Base-by-base conservation (phyloP, 495 filamentous ascomycete species). In the Hypoxylon rickii region DNA sequence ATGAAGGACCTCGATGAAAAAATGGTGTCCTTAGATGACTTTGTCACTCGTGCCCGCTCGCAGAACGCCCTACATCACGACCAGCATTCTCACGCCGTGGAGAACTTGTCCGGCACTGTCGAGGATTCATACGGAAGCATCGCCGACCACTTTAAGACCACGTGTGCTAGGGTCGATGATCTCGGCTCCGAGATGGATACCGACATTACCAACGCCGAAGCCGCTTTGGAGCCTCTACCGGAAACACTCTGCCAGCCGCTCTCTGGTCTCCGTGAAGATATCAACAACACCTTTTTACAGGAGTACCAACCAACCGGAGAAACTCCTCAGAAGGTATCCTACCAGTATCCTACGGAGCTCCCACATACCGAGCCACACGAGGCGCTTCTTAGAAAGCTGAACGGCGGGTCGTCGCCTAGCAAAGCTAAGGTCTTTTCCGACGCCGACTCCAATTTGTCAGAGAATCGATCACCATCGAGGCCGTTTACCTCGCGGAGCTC, bases 21-120 rank as follows among this genome's bases (percentile, higher is more conserved):
- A 72, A 93, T 98, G 83, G 81, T 81, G 58, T 87, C 89, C 5
- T 79, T 97, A 4, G 94, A 96, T 71, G 89, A 91, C 53, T 96
- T 96, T 57, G 89, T 97, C 26, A 78, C 88, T 20, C 88, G 89
- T 37, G 91, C 95, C 11, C 84, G 86, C 48, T 86, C 82, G 4
- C 87, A 94, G 58, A 97, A 97, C 65, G 81, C 87, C 32, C 69
- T 73, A 8, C 91, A 94, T 68, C 84, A 91, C 60, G 75, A 84
- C 24, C 79, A 67, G 31, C 86, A 94, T 56, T 64, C 82, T 2
- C 63, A 70, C 4, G 89, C 86, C 1, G 69, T 96, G 4, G 61
- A 76, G 26, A 73, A 65, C 13, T 79, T 97, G 17, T 78, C 85
- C 1, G 62, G 66, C 3, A 85, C 82, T 3, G 87, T 92, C 2